These are phyloP conservation scores for Aspergillus pseudonomiae DNA, from an alignment of 2,329 filamentous ascomycete genomes.

Conservation along the genomic window DNA sequence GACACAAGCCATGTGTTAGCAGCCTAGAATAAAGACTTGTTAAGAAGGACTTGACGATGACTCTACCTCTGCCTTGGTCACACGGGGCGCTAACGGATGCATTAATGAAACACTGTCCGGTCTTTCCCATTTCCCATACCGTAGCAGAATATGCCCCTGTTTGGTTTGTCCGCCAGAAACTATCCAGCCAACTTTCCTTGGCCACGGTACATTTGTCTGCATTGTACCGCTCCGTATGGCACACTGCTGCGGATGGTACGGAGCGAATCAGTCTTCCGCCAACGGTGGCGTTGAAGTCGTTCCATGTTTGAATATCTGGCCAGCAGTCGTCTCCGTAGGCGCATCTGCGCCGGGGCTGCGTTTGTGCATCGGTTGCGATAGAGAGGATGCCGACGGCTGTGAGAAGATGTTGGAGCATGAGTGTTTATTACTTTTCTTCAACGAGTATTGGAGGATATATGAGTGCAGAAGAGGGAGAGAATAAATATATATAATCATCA, in stretches of 20 bases:
- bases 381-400: not conserved
- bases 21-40: rapidly evolving
- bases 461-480: no score
- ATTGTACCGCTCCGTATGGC: slow-evolving; percentile 1
- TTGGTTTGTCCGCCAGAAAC: slow-evolving; percentile 7
- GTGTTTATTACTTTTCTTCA: not conserved
- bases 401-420: not conserved
- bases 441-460: not conserved
- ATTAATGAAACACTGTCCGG: slow-evolving; percentile 3
- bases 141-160: slow-evolving; percentile 3
- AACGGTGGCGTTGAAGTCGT: slow-evolving; percentile 9
- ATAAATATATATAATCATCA: not conserved
- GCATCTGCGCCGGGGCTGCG: not conserved
- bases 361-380: not conserved
- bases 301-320: slow-evolving; percentile 4
- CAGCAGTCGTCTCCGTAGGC: slow-evolving; percentile 6
- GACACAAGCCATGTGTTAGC: not conserved
- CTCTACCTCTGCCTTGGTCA: slow-evolving; percentile 6
- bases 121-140: slow-evolving; percentile 6
- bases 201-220: not conserved
- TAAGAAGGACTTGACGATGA: no score
- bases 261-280: slow-evolving; percentile 4
- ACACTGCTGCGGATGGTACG: slow-evolving; percentile 7
- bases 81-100: not conserved
- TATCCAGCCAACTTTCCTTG: slow-evolving; percentile 2